Conservation (phyloP, 805 yeast genomes). For the Pichia manshurica region DNA sequence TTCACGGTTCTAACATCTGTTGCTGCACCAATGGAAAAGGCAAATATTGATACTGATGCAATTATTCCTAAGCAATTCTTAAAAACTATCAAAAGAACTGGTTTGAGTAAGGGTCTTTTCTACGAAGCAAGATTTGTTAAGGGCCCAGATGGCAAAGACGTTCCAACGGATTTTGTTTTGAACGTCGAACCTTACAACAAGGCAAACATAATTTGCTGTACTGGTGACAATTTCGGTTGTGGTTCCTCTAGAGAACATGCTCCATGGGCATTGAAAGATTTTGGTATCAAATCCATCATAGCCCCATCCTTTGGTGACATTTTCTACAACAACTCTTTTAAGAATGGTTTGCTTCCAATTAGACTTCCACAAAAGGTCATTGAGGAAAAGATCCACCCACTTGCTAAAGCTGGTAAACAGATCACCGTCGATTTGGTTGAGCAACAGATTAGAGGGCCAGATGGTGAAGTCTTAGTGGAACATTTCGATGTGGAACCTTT, state of each 20-base stretch:
- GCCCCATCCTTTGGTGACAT: conserved; percentile 99
- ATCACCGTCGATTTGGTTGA: conserved; percentile 80
- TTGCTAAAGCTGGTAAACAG: conserved; percentile 67
- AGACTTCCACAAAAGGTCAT: conserved; percentile 80
- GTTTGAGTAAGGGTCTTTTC: conserved; percentile 81
- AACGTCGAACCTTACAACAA: conserved; percentile 77
- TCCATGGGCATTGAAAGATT: conserved; percentile 98
- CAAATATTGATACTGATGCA: conserved; percentile 97
- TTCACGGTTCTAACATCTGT: conserved; percentile 73
- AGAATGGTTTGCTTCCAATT: conserved; percentile 91
- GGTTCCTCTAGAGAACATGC: conserved; percentile 99
- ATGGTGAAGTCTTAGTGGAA: conserved; percentile 70
- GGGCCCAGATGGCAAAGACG: conserved; percentile 62
- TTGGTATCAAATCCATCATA: conserved; percentile 91
- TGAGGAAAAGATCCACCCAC: conserved; percentile 63
- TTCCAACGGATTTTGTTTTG: conserved; percentile 83
- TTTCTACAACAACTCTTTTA: conserved; percentile 94
- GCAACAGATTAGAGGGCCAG: conserved; percentile 66
- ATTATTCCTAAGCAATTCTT: conserved; percentile 97
- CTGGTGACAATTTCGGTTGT: conserved; percentile 98
- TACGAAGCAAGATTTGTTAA: conserved; percentile 81
- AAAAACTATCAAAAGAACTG: conserved; percentile 97
- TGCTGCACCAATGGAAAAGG: conserved; percentile 91
- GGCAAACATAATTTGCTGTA: conserved; percentile 79
- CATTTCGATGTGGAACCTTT: conserved; percentile 84